Conservation (phyloP, 192 early-diverging fungal species). For the Haplosporangium gracile region DNA sequence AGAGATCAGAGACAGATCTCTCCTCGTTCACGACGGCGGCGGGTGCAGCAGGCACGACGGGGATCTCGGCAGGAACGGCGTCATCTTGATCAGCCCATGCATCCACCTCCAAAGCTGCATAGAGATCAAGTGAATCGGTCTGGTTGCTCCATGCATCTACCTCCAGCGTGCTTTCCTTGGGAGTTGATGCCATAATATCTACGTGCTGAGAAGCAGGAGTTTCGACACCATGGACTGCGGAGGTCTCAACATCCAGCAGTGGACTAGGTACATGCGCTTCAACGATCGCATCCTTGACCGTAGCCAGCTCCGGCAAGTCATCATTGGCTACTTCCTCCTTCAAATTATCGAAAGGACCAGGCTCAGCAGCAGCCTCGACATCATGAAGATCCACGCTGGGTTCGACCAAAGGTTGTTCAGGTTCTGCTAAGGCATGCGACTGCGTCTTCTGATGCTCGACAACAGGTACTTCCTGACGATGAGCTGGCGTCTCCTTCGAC, state of each 20-base stretch:
- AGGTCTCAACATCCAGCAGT: background rate
- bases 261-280: background rate
- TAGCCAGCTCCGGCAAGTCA: background rate
- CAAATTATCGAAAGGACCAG: background rate
- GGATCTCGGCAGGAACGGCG: background rate
- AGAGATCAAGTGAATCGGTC: background rate
- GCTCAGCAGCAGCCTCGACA: background rate
- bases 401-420: background rate
- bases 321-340: background rate
- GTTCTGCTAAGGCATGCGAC: background rate
- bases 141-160: background rate
- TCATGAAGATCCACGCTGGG: background rate
- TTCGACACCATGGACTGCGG: background rate
- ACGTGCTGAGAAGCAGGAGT: background rate
- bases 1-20: background rate
- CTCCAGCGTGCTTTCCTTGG: background rate
- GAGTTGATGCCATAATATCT: background rate
- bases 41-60: background rate
- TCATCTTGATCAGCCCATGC: background rate
- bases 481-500: background rate
- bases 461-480: background rate
- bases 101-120: conserved; percentile 7
- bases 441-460: background rate
- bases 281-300: background rate
- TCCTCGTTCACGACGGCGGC: background rate